Evolutionary conservation across 768 basidiomycete species (phyloP).

Genomic region (Russula emetica): DNA sequence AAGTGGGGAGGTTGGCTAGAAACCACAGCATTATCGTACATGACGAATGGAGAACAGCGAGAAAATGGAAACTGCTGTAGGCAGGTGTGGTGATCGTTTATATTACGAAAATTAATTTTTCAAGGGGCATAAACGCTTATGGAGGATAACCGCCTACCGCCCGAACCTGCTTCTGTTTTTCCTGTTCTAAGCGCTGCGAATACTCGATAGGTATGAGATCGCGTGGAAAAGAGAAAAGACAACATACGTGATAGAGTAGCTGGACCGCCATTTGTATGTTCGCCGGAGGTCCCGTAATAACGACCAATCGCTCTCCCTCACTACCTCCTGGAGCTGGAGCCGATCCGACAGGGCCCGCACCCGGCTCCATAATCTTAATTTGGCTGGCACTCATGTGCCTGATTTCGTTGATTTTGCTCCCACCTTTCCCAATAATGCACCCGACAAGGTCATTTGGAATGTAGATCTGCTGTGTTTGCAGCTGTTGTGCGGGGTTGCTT

Average conservation of each 20-base stretch:
- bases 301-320: slow-evolving; percentile 89
- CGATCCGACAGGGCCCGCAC: slow-evolving; percentile 64
- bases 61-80: background rate
- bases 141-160: slow-evolving; percentile 29
- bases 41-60: slow-evolving; percentile 1
- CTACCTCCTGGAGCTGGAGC: slow-evolving; percentile 69
- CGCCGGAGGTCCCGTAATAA: slow-evolving; percentile 91
- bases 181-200: slow-evolving; percentile 73
- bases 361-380: slow-evolving; percentile 99
- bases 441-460: slow-evolving; percentile 98
- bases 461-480: slow-evolving; percentile 97
- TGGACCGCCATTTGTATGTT: slow-evolving; percentile 98
- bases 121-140: slow-evolving; percentile 14
- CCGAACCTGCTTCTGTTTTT: slow-evolving; percentile 78
- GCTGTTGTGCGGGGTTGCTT: slow-evolving; percentile 47
- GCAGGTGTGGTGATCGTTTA: background rate
- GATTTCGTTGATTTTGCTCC: slow-evolving; percentile 98
- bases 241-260: slow-evolving; percentile 75
- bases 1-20: background rate
- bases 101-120: slow-evolving; percentile 14
- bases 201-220: background rate
- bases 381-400: slow-evolving; percentile 91
- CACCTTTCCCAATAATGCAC: slow-evolving; percentile 96
- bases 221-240: slow-evolving; percentile 1
- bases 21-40: slow-evolving; percentile 14